Percentiles rank a stretch among this genome's conserved stretches.
phyloP scores from a whole-genome alignment of 441 rosid genomes.

The Manihot esculenta region DNA sequence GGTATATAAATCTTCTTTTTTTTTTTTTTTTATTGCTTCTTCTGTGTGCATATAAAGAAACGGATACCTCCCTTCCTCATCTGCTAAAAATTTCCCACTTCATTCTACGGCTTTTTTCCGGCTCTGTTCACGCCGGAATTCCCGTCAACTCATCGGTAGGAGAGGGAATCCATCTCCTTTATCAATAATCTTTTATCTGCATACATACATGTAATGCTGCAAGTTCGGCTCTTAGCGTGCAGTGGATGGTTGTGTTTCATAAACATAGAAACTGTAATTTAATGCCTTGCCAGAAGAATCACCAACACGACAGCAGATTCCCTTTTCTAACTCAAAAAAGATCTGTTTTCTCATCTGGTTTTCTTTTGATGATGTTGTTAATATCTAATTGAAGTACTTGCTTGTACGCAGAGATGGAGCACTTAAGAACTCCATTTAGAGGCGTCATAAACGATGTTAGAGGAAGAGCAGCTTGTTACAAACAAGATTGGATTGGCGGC shows the following conservation, averaged over 20 bases:
- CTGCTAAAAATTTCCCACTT: not conserved
- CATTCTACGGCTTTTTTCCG: not conserved
- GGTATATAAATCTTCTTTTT: too few species aligned
- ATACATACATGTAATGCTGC: not conserved
- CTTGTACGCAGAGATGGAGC: constrained; percentile 39
- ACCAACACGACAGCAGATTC: too few species aligned
- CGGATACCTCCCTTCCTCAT: not conserved
- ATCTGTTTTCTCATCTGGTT: too few species aligned
- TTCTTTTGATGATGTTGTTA: too few species aligned
- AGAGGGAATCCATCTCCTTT: not conserved
- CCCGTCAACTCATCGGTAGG: not conserved
- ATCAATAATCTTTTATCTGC: not conserved
- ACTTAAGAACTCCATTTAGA: constrained; percentile 36
- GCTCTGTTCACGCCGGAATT: not conserved
- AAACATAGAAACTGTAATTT: too few species aligned
- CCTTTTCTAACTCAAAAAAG: too few species aligned
- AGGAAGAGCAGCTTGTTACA: constrained; percentile 39
- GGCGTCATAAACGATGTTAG: constrained; percentile 43
- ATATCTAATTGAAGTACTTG: too few species aligned
- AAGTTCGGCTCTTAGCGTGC: too few species aligned
- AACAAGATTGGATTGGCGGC: constrained; percentile 46
- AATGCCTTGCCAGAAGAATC: too few species aligned
- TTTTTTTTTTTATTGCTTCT: too few species aligned
- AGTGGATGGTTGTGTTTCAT: not conserved
- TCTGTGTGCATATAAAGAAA: not conserved